Evolutionary conservation across 768 basidiomycete species (phyloP).

Genomic region (Mycena polygramma): DNA sequence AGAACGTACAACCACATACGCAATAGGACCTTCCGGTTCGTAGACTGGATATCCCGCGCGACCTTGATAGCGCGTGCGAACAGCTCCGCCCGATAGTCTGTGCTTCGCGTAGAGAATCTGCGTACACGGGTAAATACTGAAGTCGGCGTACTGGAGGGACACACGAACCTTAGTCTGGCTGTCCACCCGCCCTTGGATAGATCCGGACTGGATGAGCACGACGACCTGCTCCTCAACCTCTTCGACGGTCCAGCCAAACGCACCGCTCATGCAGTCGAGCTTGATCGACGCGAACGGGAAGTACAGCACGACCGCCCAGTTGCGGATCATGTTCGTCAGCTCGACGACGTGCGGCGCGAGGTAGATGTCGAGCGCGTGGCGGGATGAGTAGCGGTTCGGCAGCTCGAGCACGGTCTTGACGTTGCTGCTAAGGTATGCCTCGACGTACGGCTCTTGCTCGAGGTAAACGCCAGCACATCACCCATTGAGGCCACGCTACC

Average conservation of each 20-base stretch:
- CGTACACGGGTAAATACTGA: constrained; percentile 9
- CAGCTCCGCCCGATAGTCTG: constrained; percentile 81
- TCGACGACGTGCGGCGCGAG: constrained; percentile 75
- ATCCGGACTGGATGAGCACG: constrained; percentile 79
- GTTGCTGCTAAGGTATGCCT: constrained; percentile 87
- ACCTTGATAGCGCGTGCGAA: constrained; percentile 82
- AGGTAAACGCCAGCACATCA: constrained; percentile 79
- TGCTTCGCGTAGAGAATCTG: constrained; percentile 87
- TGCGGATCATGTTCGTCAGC: constrained; percentile 78
- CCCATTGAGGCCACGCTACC: too few species aligned
- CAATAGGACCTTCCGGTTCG: constrained; percentile 82
- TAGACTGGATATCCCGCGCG: constrained; percentile 76
- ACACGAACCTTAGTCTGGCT: constrained; percentile 84
- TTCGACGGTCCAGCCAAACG: constrained; percentile 86
- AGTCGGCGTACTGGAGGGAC: too few species aligned
- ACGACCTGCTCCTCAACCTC: constrained; percentile 84
- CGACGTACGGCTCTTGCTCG: constrained; percentile 89
- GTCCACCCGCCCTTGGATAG: constrained; percentile 88
- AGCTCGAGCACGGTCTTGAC: constrained; percentile 88
- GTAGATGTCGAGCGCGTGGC: constrained; percentile 85
- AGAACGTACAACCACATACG: constrained; percentile 88
- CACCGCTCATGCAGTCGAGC: constrained; percentile 85
- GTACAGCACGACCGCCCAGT: constrained; percentile 86
- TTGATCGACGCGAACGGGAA: constrained; percentile 93
- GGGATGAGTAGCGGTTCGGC: constrained; percentile 76